Evolutionary conservation across 306 rosid species (phyloP), one percentile per base, ranked within the genome.

Genomic region (Echinosophora koreensis): DNA sequence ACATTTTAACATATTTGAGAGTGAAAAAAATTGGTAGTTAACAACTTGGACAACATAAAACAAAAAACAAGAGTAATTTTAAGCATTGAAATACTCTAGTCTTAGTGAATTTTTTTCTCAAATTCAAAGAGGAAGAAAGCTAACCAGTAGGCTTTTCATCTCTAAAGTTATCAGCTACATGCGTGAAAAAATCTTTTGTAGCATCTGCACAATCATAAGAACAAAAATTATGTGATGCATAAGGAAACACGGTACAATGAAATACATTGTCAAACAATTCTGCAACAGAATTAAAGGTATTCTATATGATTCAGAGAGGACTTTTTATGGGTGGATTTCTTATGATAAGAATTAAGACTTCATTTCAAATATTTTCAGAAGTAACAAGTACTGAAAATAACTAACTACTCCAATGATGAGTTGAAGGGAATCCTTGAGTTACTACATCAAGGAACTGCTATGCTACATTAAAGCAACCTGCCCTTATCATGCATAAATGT

Each of bases 171-270:
- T 71, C 84, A 34, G 97, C 95, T 59, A 71, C 65, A 8, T 81
- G 77, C 69, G 88, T 72, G 38, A 92, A 94, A 83, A 88, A 94
- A 0, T 84, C 92, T 85, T 85, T 94, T 82, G 90, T 82, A 74
- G 96, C 97, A 90, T 94, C 97, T 94, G 88, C 80, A 55, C 13
- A 73, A 63, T 73, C 57, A 72, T 15, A 42, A 44, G 52, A 84
- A 74, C 39, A 84, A 76, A 64, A 68, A 66, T 32, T 12, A 56
- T 10, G 39, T 16, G 32, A 42, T 63, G 74, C 66, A 49, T 15
- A 69, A 72, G 38, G 35, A 27, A 60, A 60, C 49, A 18, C 61
- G 5, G 39, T 22, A 46, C 61, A 39, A 6, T 66, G 54, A 58
- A 72, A 50, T 30, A 18, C 28, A 28, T 22, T 61, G 28, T 6